Conservation (phyloP, 805 yeast species). For the Metschnikowia continentalis region DNA sequence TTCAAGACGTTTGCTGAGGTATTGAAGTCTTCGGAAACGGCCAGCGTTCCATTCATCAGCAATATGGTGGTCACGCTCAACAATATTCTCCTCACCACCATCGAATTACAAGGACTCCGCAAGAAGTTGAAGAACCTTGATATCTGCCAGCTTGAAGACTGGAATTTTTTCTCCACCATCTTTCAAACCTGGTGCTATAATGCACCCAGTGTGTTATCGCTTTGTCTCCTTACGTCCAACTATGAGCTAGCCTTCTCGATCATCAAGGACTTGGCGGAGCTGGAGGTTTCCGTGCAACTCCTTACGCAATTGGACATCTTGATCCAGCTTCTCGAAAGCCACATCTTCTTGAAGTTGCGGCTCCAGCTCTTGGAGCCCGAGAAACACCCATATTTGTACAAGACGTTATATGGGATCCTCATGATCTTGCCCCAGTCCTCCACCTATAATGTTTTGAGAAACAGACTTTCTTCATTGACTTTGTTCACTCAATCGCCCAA, state of each 20-base stretch:
- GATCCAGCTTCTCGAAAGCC: constrained; percentile 88
- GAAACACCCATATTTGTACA: constrained; percentile 72
- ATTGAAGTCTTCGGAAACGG: constrained; percentile 47
- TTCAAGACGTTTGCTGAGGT: constrained; percentile 78
- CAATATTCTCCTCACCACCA: constrained; percentile 80
- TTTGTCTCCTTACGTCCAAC: constrained; percentile 81
- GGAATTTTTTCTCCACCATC: constrained; percentile 64
- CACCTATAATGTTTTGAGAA: constrained; percentile 78
- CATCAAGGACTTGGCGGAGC: constrained; percentile 72
- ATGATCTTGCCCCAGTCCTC: constrained; percentile 94
- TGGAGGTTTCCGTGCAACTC: constrained; percentile 73
- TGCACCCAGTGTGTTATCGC: constrained; percentile 80
- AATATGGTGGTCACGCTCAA: constrained; percentile 83
- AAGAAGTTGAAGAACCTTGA: constrained; percentile 59
- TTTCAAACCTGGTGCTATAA: constrained; percentile 92
- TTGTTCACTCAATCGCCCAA: constrained; percentile 30
- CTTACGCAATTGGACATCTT: constrained; percentile 84
- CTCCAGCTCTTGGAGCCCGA: constrained; percentile 87
- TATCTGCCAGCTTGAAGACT: constrained; percentile 50
- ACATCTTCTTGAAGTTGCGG: constrained; percentile 82
- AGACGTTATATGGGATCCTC: constrained; percentile 83
- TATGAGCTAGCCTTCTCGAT: constrained; percentile 86
- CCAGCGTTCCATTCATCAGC: constrained; percentile 66
- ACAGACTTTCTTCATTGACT: constrained; percentile 54
- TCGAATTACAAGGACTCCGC: constrained; percentile 70